phyloP scores from a whole-genome alignment of 768 basidiomycete genomes.

The Leccinellum rugosiceps region DNA sequence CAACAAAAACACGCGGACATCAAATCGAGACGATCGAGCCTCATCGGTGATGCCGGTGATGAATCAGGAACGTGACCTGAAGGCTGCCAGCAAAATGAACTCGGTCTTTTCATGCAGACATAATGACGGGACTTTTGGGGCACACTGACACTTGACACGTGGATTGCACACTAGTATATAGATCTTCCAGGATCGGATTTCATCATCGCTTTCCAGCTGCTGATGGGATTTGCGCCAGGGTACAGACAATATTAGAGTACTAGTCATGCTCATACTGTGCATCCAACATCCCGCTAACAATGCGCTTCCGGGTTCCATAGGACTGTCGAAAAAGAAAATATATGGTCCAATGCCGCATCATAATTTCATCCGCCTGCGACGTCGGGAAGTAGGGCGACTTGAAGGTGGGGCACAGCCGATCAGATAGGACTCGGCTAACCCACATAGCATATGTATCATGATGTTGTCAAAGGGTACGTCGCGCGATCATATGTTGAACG shows the following conservation, averaged over 20 bases:
- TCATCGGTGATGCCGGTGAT: slow-evolving; percentile 70
- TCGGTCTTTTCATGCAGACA: neutral
- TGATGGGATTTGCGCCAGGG: neutral
- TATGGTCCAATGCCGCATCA: neutral
- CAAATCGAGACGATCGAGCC: slow-evolving; percentile 92
- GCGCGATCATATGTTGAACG: no score
- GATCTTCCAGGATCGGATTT: neutral
- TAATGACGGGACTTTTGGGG: neutral
- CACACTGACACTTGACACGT: neutral
- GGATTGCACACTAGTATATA: neutral
- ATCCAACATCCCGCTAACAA: neutral
- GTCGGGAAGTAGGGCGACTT: neutral
- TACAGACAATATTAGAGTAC: neutral
- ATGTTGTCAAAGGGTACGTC: no score
- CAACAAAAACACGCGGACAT: slow-evolving; percentile 65
- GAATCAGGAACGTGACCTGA: slow-evolving; percentile 5
- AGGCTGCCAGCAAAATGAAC: neutral
- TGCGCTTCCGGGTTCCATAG: neutral
- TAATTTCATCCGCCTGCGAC: neutral
- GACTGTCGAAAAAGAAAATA: neutral
- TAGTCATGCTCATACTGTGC: neutral
- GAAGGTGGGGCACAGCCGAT: no score
- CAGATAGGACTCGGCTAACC: neutral
- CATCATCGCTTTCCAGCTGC: neutral
- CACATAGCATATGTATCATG: neutral